These are phyloP conservation scores for Citeromyces siamensis DNA, from an alignment of 1,139 yeast species.

Conservation along the genomic window DNA sequence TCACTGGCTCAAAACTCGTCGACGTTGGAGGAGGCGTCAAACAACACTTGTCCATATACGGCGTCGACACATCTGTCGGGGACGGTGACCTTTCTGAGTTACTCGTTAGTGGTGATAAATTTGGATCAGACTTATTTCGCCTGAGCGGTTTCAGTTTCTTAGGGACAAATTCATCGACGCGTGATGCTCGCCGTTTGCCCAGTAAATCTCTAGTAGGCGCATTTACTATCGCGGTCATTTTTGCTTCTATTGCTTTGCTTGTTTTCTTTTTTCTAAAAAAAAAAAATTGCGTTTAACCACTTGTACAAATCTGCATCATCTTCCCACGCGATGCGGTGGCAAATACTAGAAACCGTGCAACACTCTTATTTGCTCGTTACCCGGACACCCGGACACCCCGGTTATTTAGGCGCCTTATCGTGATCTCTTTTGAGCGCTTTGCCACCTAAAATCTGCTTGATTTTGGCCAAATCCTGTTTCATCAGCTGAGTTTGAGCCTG, in stretches of 20 bases:
- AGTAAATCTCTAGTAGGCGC: too few relatives aligned
- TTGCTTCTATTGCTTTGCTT: too few relatives aligned
- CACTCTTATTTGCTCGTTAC: constrained; percentile 1
- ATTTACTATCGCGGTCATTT: too few relatives aligned
- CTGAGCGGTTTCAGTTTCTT: neutral
- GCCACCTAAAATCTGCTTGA: constrained; percentile 10
- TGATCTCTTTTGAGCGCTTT: neutral
- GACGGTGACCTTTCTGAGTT: constrained; percentile 1
- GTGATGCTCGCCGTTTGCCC: too few relatives aligned
- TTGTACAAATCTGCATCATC: constrained; percentile 2
- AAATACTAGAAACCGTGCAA: neutral
- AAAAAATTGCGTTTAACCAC: neutral
- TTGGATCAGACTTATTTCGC: neutral
- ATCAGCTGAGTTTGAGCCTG: constrained; percentile 19
- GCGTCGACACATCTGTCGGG: neutral
- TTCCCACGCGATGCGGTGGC: constrained; percentile 1
- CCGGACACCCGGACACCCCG: neutral
- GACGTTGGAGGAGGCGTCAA: constrained; percentile 1
- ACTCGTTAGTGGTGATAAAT: neutral
- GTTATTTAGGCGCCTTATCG: too few relatives aligned
- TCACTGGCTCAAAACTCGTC: neutral
- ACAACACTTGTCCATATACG: neutral
- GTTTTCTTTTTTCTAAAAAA: too few relatives aligned
- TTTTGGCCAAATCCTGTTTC: constrained; percentile 17
- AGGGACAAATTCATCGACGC: too few relatives aligned